Conservation (phyloP, 495 filamentous ascomycete genomes). For the Trichoderma asperelloides region DNA sequence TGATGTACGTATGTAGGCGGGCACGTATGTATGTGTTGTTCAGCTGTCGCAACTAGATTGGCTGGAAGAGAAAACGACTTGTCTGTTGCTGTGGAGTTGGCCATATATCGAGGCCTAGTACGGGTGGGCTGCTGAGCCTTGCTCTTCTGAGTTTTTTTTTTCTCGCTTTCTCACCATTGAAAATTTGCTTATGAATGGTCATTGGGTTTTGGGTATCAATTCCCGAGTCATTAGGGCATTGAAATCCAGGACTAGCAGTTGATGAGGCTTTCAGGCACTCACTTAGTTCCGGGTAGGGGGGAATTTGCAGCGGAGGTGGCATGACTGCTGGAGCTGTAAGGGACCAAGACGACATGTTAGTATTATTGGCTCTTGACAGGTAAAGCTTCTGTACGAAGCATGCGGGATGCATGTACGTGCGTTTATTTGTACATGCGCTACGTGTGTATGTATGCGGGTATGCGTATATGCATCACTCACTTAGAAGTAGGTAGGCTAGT, state of each 20-base stretch:
- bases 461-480: not conserved
- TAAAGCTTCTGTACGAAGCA: not conserved
- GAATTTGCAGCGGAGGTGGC: not conserved
- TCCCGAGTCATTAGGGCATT: not conserved
- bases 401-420: conserved; percentile 1
- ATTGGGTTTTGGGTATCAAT: conserved; percentile 1
- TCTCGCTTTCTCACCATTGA: not conserved
- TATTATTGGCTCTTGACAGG: not conserved
- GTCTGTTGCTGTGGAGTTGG: not conserved
- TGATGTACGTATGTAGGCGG: conserved; percentile 2
- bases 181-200: not conserved
- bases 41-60: conserved; percentile 1
- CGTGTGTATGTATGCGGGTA: not conserved
- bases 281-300: conserved; percentile 2
- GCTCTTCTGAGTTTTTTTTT: not conserved
- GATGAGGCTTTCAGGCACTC: conserved; percentile 9
- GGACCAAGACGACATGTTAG: not conserved
- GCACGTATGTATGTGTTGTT: conserved; percentile 8
- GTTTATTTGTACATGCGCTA: not conserved
- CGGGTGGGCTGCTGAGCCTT: not conserved
- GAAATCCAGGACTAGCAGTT: not conserved
- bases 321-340: not conserved
- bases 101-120: conserved; percentile 7
- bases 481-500: not conserved
- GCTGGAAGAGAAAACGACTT: not conserved